Percentiles rank a stretch among this genome's conserved stretches.
These are phyloP conservation scores for Leccinum longicurvipes DNA, from an alignment of 768 basidiomycete species.

Conservation along the genomic window DNA sequence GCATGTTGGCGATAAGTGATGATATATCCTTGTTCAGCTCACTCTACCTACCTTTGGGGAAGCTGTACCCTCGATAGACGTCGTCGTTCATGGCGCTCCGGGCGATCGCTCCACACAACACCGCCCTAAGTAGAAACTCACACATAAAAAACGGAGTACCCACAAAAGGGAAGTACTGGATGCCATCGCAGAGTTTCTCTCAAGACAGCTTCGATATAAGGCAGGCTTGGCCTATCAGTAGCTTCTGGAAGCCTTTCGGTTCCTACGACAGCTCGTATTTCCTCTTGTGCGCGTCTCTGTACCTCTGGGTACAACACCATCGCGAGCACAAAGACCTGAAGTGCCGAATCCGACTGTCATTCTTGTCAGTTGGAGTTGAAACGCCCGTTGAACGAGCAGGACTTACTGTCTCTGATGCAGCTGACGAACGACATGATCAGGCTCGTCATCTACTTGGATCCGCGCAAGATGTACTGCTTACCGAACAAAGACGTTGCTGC, in stretches of 20 bases:
- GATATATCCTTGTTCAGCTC: background rate
- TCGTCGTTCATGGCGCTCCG: constrained; percentile 8
- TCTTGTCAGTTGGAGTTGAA: background rate
- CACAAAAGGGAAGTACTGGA: constrained; percentile 7
- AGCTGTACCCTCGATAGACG: constrained; percentile 8
- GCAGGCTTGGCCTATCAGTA: background rate
- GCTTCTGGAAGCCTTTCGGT: constrained; percentile 2
- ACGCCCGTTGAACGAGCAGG: background rate
- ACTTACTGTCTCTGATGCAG: constrained; percentile 8
- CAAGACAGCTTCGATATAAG: background rate
- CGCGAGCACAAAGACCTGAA: constrained; percentile 3
- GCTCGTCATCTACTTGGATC: background rate
- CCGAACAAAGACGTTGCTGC: constrained; percentile 8
- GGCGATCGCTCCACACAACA: background rate
- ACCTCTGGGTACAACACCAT: constrained; percentile 8
- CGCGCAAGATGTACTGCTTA: background rate
- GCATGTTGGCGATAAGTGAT: background rate
- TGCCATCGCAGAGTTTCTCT: constrained; percentile 7
- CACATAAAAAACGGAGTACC: background rate
- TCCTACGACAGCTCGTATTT: constrained; percentile 7
- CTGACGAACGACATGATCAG: background rate
- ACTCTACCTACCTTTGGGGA: constrained; percentile 5
- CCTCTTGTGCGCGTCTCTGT: constrained; percentile 5
- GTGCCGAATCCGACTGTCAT: constrained; percentile 5
- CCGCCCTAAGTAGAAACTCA: background rate